Percentiles rank a stretch among this genome's conserved stretches.
Conservation (phyloP, 129 eudicot species). For the Artemisia annua region DNA sequence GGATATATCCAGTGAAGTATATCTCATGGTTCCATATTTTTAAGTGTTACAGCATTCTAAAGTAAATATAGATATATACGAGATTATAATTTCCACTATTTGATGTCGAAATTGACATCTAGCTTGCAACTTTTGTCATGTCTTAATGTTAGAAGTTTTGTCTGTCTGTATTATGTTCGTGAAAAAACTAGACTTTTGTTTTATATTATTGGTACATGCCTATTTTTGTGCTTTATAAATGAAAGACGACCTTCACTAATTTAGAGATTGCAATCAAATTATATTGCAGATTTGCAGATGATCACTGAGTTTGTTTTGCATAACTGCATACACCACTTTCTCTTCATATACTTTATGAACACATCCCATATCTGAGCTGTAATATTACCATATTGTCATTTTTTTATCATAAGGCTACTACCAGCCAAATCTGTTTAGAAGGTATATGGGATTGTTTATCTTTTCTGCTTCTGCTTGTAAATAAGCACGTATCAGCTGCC, state of each 20-base stretch:
- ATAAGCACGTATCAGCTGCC: no score
- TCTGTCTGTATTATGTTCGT: background rate
- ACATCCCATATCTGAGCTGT: conserved; percentile 1
- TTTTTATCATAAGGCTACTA: conserved; percentile 4
- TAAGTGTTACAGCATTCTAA: background rate
- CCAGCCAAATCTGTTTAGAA: background rate
- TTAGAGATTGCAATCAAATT: background rate
- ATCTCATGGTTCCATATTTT: background rate
- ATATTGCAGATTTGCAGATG: background rate
- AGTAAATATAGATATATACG: background rate
- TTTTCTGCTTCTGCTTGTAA: background rate
- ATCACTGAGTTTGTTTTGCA: background rate
- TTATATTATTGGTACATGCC: background rate
- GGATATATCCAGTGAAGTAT: conserved; percentile 6
- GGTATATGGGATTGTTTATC: no score
- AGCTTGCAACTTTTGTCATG: background rate
- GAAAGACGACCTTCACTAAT: conserved; percentile 1
- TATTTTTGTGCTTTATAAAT: conserved; percentile 9
- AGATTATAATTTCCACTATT: background rate
- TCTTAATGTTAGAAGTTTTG: background rate
- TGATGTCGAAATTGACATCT: background rate
- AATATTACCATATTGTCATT: background rate
- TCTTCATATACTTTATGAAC: background rate
- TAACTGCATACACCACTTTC: background rate
- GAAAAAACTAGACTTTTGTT: background rate